Evolutionary conservation across 192 early-diverging fungal genomes (phyloP).

Genomic region (Geranomyces variabilis): DNA sequence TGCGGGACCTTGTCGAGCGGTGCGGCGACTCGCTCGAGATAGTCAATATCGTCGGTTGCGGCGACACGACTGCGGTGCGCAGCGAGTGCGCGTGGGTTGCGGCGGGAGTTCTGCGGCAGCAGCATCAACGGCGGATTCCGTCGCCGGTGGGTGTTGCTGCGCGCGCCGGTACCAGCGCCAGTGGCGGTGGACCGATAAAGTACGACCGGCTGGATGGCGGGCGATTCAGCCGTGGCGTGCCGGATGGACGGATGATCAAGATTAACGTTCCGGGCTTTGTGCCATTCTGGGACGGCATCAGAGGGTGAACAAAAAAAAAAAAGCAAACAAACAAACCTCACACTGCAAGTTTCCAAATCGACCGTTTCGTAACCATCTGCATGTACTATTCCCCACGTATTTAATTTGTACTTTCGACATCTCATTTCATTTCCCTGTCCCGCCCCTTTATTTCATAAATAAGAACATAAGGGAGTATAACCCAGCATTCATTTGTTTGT

Average conservation of each 20-base stretch:
- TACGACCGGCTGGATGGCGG: constrained; percentile 5
- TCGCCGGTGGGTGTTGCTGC: too few species aligned
- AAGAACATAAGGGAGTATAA: too few species aligned
- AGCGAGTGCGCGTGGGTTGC: not conserved
- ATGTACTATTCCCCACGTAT: too few species aligned
- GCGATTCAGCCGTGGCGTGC: not conserved
- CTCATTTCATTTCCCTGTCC: too few species aligned
- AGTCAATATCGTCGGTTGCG: constrained; percentile 54
- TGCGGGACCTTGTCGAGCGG: constrained; percentile 42
- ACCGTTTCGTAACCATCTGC: too few species aligned
- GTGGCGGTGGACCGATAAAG: not conserved
- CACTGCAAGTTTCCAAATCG: too few species aligned
- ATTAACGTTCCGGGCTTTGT: constrained; percentile 20
- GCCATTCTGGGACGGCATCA: constrained; percentile 21
- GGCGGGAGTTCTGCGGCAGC: too few species aligned
- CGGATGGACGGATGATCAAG: constrained; percentile 6
- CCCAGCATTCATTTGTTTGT: too few species aligned
- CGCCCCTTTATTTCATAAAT: too few species aligned
- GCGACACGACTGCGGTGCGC: constrained; percentile 19
- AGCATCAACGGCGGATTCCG: too few species aligned
- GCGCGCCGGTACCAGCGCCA: not conserved
- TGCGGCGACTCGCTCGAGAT: constrained; percentile 42
- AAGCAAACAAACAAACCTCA: not conserved
- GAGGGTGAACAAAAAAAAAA: not conserved
- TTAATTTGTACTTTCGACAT: too few species aligned